phyloP scores from a whole-genome alignment of 768 basidiomycete genomes.

The Tulasnella sp. region DNA sequence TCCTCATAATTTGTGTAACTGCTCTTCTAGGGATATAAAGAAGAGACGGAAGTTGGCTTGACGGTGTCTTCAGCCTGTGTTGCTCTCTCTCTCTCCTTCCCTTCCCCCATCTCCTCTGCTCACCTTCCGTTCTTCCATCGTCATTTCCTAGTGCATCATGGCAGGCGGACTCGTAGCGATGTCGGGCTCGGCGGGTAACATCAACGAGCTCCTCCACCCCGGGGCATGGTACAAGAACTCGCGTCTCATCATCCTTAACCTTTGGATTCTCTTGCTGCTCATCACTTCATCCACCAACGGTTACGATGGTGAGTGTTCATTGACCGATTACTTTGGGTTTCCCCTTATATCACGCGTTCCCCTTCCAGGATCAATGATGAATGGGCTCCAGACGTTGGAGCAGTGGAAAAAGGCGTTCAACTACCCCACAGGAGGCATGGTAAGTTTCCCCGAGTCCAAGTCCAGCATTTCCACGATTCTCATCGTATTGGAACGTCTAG shows the following conservation, averaged over 20 bases:
- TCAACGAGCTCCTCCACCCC: constrained; percentile 25
- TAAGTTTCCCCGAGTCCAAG: neutral
- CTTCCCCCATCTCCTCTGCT: neutral
- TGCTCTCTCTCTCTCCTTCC: neutral
- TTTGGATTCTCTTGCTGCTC: constrained; percentile 23
- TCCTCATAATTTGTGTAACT: no score
- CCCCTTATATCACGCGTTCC: neutral
- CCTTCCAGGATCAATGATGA: constrained; percentile 15
- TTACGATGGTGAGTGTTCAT: constrained; percentile 23
- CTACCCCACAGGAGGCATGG: constrained; percentile 37
- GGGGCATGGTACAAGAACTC: constrained; percentile 21
- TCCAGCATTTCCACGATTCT: neutral
- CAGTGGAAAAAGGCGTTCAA: constrained; percentile 54
- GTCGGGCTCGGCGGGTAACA: constrained; percentile 25
- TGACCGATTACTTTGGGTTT: neutral
- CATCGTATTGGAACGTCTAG: constrained; percentile 21
- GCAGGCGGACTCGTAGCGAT: constrained; percentile 22
- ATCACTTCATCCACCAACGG: constrained; percentile 29
- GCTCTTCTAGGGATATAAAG: no score
- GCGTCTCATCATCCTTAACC: constrained; percentile 21
- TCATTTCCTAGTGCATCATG: constrained; percentile 17
- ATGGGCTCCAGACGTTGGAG: constrained; percentile 54
- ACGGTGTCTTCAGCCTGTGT: neutral
- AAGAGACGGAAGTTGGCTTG: no score
- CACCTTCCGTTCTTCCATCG: neutral